Conservation (phyloP, 2,329 filamentous ascomycete genomes). For the Alternaria triticimaculans region DNA sequence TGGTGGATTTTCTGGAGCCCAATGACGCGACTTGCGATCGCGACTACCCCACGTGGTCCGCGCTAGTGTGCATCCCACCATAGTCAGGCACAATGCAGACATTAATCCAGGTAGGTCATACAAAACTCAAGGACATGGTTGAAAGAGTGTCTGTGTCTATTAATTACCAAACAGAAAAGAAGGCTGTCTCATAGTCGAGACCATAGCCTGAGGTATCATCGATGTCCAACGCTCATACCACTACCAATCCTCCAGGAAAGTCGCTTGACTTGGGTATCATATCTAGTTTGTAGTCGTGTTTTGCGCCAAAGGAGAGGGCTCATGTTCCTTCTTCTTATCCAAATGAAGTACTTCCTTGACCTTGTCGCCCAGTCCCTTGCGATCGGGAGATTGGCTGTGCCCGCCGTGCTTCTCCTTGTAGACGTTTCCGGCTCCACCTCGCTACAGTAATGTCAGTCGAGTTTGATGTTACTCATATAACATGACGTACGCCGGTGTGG, state of each 20-base stretch:
- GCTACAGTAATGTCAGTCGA: slow-evolving; percentile 33
- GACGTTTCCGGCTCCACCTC: slow-evolving; percentile 56
- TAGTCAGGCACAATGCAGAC: slow-evolving; percentile 14
- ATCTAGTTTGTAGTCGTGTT: slow-evolving; percentile 28
- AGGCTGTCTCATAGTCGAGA: slow-evolving; percentile 12
- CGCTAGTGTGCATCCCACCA: slow-evolving; percentile 16
- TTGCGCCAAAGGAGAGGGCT: slow-evolving; percentile 35
- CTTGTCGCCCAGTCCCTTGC: slow-evolving; percentile 52
- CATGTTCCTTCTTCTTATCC: slow-evolving; percentile 46
- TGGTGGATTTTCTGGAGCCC: slow-evolving; percentile 13
- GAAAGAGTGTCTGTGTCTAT: slow-evolving; percentile 13
- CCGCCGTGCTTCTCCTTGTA: slow-evolving; percentile 57
- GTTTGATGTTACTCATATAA: no score
- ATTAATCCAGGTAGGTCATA: neutral
- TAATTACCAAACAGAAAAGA: neutral
- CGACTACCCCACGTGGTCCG: slow-evolving; percentile 21
- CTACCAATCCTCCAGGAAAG: slow-evolving; percentile 13
- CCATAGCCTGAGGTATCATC: slow-evolving; percentile 18
- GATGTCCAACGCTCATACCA: slow-evolving; percentile 10
- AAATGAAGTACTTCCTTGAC: slow-evolving; percentile 51
- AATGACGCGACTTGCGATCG: slow-evolving; percentile 27
- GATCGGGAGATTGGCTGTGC: slow-evolving; percentile 49
- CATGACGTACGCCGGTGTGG: slow-evolving; percentile 53
- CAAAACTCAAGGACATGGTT: neutral
- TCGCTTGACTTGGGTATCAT: slow-evolving; percentile 27